A percentile compares a stretch with the other conserved stretches of the same genome.
These are phyloP conservation scores for Laguncularia racemosa DNA, from an alignment of 345 rosid species.

Conservation along the genomic window DNA sequence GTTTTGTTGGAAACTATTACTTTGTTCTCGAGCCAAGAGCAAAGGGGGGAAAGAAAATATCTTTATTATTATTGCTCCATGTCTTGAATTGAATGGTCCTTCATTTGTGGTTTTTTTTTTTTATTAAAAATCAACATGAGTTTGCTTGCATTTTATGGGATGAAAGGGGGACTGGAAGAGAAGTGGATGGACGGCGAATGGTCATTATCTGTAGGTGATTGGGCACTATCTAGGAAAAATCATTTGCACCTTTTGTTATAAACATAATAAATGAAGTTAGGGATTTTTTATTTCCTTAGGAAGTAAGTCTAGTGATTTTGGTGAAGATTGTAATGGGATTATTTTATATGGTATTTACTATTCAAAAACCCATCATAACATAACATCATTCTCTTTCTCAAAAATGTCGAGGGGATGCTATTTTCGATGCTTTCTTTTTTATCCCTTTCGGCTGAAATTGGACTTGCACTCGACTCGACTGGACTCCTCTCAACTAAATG, in stretches of 20 bases:
- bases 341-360: no score
- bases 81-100: not conserved
- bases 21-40: slow-evolving; percentile 12
- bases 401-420: slow-evolving; percentile 7
- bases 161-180: no score
- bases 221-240: no score
- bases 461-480: not conserved
- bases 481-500: no score
- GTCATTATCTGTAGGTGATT: not conserved
- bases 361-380: no score
- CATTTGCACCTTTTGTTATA: no score
- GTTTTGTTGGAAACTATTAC: slow-evolving; percentile 1
- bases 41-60: not conserved
- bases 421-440: slow-evolving; percentile 3
- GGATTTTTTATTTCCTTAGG: not conserved
- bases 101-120: not conserved
- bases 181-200: not conserved
- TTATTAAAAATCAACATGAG: no score
- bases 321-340: no score
- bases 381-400: not conserved
- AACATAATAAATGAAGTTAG: not conserved
- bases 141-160: no score
- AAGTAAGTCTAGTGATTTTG: slow-evolving; percentile 4
- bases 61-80: not conserved
- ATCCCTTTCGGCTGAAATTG: slow-evolving; percentile 14